A percentile compares a stretch with the other conserved stretches of the same genome.
phyloP scores from a whole-genome alignment of 441 rosid genomes.

The Populus trichocarpa region DNA sequence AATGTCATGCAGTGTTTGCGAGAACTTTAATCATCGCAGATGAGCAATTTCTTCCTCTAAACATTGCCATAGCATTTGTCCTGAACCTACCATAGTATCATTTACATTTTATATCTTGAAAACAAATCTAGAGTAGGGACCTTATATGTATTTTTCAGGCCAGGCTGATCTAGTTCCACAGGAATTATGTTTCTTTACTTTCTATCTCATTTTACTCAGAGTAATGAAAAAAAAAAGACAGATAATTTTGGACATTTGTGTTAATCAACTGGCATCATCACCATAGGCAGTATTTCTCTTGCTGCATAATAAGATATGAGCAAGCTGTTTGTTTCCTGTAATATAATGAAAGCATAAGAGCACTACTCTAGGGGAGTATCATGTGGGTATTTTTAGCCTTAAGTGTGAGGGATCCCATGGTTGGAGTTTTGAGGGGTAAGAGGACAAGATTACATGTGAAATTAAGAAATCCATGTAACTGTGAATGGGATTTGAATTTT shows the following conservation, averaged over 20 bases:
- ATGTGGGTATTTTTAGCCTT: not conserved
- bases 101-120: not conserved
- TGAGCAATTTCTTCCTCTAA: constrained; percentile 7
- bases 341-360: not conserved
- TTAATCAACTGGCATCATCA: not conserved
- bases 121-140: not conserved
- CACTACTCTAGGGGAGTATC: not conserved
- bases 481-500: no score
- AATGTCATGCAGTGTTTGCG: constrained; percentile 8
- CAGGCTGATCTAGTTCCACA: not conserved
- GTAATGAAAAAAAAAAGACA: not conserved
- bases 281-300: not conserved
- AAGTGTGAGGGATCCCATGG: not conserved
- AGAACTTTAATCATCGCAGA: constrained; percentile 16
- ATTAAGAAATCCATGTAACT: not conserved
- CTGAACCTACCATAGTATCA: not conserved
- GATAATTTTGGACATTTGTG: not conserved
- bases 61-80: not conserved
- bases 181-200: not conserved
- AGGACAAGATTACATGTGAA: not conserved
- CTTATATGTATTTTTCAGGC: not conserved
- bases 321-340: not conserved
- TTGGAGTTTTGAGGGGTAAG: not conserved
- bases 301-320: not conserved
- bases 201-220: not conserved